A percentile compares a stretch with the other conserved stretches of the same genome.
Conservation (phyloP, 768 basidiomycete genomes). For the Gloeopeniophorella convolvens region DNA sequence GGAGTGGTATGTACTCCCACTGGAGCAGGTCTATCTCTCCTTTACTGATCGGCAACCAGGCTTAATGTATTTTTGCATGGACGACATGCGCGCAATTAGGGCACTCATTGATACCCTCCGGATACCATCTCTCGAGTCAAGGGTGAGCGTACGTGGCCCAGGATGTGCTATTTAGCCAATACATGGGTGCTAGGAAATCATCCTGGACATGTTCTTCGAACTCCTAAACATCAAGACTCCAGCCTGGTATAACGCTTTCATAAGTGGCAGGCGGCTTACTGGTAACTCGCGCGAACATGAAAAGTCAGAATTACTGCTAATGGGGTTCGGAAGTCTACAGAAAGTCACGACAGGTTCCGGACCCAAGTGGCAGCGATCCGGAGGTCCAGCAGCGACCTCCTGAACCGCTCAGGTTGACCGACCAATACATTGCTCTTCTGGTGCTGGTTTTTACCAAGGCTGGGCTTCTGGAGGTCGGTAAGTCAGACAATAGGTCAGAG, state of each 20-base stretch:
- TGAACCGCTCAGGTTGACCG: conserved; percentile 75
- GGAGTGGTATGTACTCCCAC: conserved; percentile 66
- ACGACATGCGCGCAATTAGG: conserved; percentile 79
- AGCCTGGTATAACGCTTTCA: conserved; percentile 89
- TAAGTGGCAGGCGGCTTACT: conserved; percentile 81
- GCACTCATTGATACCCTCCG: conserved; percentile 79
- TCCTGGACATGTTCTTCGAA: conserved; percentile 93
- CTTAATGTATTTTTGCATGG: conserved; percentile 89
- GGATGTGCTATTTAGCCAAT: background rate
- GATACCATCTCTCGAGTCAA: conserved; percentile 80
- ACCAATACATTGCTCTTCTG: conserved; percentile 87
- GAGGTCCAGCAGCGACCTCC: conserved; percentile 31
- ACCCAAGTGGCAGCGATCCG: conserved; percentile 22
- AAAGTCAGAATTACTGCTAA: background rate
- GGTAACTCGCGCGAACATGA: conserved; percentile 41
- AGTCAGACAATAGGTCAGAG: conserved; percentile 2
- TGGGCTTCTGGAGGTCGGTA: conserved; percentile 77
- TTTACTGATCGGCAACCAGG: conserved; percentile 37
- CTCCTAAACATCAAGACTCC: conserved; percentile 87
- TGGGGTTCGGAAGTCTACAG: conserved; percentile 49
- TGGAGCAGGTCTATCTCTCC: background rate
- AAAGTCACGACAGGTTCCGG: conserved; percentile 16
- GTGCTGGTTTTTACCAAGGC: conserved; percentile 80
- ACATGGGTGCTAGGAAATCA: conserved; percentile 58
- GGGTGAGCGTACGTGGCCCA: conserved; percentile 43